phyloP scores from a whole-genome alignment of 306 rosid species.

The Lagenaria siceraria region DNA sequence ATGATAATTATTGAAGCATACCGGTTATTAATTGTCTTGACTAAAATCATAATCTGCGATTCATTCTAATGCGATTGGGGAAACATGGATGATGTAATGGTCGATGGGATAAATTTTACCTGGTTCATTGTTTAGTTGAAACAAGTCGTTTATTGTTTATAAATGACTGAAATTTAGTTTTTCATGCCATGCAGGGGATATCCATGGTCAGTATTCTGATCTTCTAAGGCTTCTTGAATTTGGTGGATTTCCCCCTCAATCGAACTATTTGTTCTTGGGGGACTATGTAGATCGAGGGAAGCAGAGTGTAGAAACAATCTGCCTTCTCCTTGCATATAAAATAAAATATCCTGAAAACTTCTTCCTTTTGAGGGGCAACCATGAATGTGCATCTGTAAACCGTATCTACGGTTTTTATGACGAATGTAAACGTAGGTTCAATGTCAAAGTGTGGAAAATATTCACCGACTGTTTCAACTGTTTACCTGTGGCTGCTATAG shows the following conservation, averaged over 20 bases:
- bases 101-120: neutral
- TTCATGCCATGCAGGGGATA: conserved; percentile 41
- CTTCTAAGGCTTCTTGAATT: conserved; percentile 69
- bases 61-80: neutral
- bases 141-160: neutral
- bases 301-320: conserved; percentile 77
- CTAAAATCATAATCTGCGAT: neutral
- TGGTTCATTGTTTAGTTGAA: neutral
- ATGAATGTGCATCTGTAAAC: conserved; percentile 88
- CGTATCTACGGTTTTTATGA: conserved; percentile 81
- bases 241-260: conserved; percentile 80
- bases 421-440: conserved; percentile 75
- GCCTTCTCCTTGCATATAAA: conserved; percentile 87
- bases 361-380: conserved; percentile 88
- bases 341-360: conserved; percentile 66
- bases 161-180: neutral
- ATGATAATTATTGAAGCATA: neutral
- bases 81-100: neutral
- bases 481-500: conserved; percentile 74
- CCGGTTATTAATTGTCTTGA: neutral
- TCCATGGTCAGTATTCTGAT: conserved; percentile 82
- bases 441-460: conserved; percentile 57
- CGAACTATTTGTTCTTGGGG: conserved; percentile 73
- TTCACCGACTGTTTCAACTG: conserved; percentile 87
- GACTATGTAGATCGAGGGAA: conserved; percentile 94